Base-by-base conservation (phyloP, 495 filamentous ascomycete species). In the Copromyces sp. region DNA sequence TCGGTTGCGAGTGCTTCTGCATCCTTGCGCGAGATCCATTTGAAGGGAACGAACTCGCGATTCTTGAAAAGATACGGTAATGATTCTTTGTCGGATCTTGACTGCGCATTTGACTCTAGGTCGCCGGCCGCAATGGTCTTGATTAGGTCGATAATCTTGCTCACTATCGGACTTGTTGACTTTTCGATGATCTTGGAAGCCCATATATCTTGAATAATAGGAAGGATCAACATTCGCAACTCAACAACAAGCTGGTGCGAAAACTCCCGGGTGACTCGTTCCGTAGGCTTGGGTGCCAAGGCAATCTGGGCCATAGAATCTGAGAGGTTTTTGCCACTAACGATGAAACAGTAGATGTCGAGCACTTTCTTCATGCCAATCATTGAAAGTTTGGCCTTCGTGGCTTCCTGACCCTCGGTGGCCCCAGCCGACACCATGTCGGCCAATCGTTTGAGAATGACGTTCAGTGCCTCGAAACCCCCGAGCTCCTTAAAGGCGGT, bases 221-320 rank as follows among this genome's bases (percentile, higher is more conserved):
- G 93, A n/a, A 98, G 79, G 61, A 98, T 89, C 39, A 90, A 87
- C 84, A 93, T 89, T 65, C 94, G 89, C 59, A 98, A 82, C 78
- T 98, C 95, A 40, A 99, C 91, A 12, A 97, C 78, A 71, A 98
- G 92, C 77, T 98, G 95, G 8, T 86, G 84, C 8, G 90, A 82
- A 17, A 89, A 86, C 76, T 97, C 92, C 9, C 87, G 81, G 39
- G 86, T 87, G 53, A 24, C 29, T 39, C 86, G 84, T 42, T 88
- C 86, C 32, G 89, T 85, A 39, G 85, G 85, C 32, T 80, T 77
- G 7, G 77, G 74, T 4, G 86, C 78, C 74, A 97, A 86, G 44
- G 89, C 86, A 68, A 87, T 82, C 32, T 91, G 90, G 74, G 90
- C 88, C 65, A 82, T 81, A 4, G 94, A 90, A 20, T 99, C 95